Evolutionary conservation across 305 asterid species (phyloP), one percentile per base, ranked within the genome.

Genomic region (Vinca major): DNA sequence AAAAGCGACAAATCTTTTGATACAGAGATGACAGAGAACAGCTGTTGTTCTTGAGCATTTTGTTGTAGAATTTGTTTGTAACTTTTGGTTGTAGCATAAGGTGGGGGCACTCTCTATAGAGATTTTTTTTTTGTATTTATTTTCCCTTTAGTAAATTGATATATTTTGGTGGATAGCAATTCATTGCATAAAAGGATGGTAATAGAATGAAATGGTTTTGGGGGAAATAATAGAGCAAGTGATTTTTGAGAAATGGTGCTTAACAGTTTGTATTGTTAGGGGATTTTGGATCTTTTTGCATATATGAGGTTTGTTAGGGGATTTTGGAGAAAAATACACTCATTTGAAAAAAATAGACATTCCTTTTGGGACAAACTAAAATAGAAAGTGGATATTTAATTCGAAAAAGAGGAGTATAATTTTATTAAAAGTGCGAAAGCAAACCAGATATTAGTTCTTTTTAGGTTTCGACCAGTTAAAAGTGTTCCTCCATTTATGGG

Each of bases 171-270:
- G 14, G 57, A 17, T 65, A 33, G 54, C 2, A 9, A 33, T 45
- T 66, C 71, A 17, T 11, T 72, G 75, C 56, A 65, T 64, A 41
- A 63, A 37, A 37, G 19, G 48, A 60, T 13, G 7, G 40, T 3
- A 36, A 40, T 3, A 6, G 33, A 33, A 37, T 57, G 26, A 37
- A 14, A 14, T 54, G 26, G 63, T 55, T 19, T 65, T 3, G n/a
- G 63, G 33, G 61, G 21, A 43, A 55, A 64, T 43, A 48, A 16
- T 36, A 60, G 63, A 36, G 33, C n/a, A 2, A 53, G 56, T 41
- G 52, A n/a, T n/a, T 9, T 71, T 26, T 63, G 63, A 53, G 75
- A 20, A 41, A 53, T 14, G 55, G 62, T 41, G 44, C 57, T 71
- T 39, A 33, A 12, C 11, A 2, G 44, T 4, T 53, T 55, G 41